Conservation (phyloP, 2,329 filamentous ascomycete species). For the Aspergillus sp. region DNA sequence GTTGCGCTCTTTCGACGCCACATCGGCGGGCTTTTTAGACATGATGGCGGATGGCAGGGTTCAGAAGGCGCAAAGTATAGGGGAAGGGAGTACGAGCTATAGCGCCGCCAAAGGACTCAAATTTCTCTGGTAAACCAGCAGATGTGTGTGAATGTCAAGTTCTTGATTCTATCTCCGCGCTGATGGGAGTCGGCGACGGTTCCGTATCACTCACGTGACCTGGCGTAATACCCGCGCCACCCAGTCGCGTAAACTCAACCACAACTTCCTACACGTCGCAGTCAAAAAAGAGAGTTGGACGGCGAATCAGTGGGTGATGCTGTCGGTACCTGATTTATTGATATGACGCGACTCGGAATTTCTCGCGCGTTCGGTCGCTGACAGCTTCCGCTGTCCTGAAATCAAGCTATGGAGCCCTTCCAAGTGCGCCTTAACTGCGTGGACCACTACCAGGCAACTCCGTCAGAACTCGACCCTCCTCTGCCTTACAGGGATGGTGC, state of each 20-base stretch:
- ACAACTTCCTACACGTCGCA: conserved; percentile 4
- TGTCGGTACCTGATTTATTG: conserved; percentile 1
- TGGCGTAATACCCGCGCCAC: conserved; percentile 29
- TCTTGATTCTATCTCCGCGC: not conserved
- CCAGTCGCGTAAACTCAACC: conserved; percentile 16
- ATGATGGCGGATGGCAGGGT: conserved; percentile 11
- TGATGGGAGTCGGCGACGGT: conserved; percentile 8
- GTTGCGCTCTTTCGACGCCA: conserved; percentile 80
- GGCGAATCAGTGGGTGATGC: conserved; percentile 2
- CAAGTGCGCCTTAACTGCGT: conserved; percentile 92
- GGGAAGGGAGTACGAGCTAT: conserved; percentile 5
- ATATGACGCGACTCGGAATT: conserved; percentile 9
- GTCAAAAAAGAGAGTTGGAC: not conserved
- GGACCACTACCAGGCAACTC: conserved; percentile 84
- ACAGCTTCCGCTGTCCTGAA: conserved; percentile 23
- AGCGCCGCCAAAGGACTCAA: not conserved
- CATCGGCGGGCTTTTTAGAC: conserved; percentile 54
- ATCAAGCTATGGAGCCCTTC: conserved; percentile 68
- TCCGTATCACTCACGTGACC: conserved; percentile 29
- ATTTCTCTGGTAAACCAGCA: not conserved
- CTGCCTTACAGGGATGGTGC: conserved; percentile 66
- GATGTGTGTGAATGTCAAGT: not conserved
- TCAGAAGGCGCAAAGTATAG: not conserved
- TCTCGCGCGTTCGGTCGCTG: conserved; percentile 27
- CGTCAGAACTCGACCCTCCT: conserved; percentile 77